A percentile compares a stretch with the other conserved stretches of the same genome.
Evolutionary conservation across 148 eudicot genomes (phyloP).

Genomic region (Amaranthus palmeri): DNA sequence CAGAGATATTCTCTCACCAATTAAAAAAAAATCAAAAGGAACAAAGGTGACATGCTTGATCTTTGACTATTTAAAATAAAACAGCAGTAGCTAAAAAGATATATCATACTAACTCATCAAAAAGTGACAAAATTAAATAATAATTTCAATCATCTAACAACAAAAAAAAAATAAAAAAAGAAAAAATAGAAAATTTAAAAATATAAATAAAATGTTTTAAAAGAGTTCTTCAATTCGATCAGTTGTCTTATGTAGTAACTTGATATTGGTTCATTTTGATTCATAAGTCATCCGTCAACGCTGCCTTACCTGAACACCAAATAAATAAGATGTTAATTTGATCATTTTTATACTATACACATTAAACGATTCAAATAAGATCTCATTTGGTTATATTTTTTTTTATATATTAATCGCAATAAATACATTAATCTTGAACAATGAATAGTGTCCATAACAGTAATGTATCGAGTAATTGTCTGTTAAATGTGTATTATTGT

Average conservation of each 20-base stretch:
- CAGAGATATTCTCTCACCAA: slow-evolving; percentile 13
- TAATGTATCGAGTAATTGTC: too few relatives aligned
- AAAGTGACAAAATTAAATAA: slow-evolving; percentile 18
- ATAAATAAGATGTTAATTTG: neutral
- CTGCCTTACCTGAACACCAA: slow-evolving; percentile 14
- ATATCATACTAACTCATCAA: slow-evolving; percentile 4
- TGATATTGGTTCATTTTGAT: neutral
- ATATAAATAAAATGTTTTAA: too few relatives aligned
- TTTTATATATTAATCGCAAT: too few relatives aligned
- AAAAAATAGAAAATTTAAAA: slow-evolving; percentile 7
- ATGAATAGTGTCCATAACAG: too few relatives aligned
- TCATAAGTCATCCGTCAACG: neutral
- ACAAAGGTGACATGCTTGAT: neutral
- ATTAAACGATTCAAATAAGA: too few relatives aligned
- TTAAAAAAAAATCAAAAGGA: neutral
- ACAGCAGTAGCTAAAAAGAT: slow-evolving; percentile 5
- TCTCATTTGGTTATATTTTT: too few relatives aligned
- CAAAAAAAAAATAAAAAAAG: slow-evolving; percentile 10
- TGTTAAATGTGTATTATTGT: too few relatives aligned
- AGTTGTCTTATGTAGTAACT: slow-evolving; percentile 16
- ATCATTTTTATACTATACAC: neutral
- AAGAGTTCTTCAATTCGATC: neutral
- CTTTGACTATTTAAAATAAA: slow-evolving; percentile 2
- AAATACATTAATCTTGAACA: too few relatives aligned
- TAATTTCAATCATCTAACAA: slow-evolving; percentile 6